Conservation (phyloP, 1,284 basidiomycete genomes). For the Puccinia triticina region DNA sequence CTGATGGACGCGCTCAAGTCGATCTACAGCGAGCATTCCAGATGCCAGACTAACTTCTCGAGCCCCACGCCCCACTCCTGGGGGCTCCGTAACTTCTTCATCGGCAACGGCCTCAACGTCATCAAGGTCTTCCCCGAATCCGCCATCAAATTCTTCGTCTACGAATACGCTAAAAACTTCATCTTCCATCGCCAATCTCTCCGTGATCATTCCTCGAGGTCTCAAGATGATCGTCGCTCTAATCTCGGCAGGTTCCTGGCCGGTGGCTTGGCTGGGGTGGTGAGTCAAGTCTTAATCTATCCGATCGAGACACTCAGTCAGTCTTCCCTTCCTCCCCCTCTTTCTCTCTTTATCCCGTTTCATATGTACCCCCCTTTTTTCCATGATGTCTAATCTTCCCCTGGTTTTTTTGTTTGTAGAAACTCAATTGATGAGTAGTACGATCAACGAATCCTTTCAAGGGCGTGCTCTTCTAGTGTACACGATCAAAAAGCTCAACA, state of each 20-base stretch:
- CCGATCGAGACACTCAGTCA: conserved; percentile 82
- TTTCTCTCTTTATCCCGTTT: not conserved
- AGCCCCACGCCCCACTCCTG: conserved; percentile 61
- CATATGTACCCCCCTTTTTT: not conserved
- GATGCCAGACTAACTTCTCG: not conserved
- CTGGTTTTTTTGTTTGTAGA: conserved; percentile 12
- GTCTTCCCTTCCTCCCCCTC: conserved; percentile 38
- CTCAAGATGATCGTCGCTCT: conserved; percentile 73
- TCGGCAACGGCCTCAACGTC: conserved; percentile 69
- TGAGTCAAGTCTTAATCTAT: conserved; percentile 91
- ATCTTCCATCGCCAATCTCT: conserved; percentile 65
- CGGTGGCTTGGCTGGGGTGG: conserved; percentile 92
- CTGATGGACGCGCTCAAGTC: conserved; percentile 73
- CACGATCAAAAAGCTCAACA: conserved; percentile 70
- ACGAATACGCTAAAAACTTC: conserved; percentile 83
- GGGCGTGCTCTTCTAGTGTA: conserved; percentile 69
- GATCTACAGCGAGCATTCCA: conserved; percentile 71
- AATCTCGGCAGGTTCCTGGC: conserved; percentile 89
- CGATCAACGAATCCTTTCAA: conserved; percentile 66
- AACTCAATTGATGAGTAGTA: conserved; percentile 74
- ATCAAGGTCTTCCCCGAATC: conserved; percentile 95
- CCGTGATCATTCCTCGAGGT: conserved; percentile 73
- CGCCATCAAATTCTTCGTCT: conserved; percentile 92
- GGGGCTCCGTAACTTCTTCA: conserved; percentile 91
- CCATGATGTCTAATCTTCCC: not conserved